Evolutionary conservation across 1,139 yeast species (phyloP), one percentile per base, ranked within the genome.

Genomic region (Magnusiomyces paraingens): DNA sequence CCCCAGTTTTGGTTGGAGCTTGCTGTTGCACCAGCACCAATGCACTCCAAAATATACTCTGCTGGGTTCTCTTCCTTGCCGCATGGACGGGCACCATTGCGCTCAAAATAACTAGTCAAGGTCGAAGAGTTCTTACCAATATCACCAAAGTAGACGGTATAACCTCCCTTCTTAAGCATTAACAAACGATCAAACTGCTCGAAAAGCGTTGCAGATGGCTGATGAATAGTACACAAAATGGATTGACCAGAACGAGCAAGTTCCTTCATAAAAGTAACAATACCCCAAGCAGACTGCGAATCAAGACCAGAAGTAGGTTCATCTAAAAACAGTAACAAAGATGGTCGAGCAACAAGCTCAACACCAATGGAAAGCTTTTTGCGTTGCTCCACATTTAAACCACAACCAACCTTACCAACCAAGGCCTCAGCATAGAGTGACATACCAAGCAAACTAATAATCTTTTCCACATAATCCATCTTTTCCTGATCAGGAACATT

Each of bases 311-410:
- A 79, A 32, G 83, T 79, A 44, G 83, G 83, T 64, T 79, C 82
- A 67, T 79, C 83, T 59, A 79, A 70, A 62, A 79, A 79, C 54
- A 88, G 73, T 57, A 88, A 72, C 52, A 88, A 73, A 58, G 84
- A 81, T 2, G 96, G 95, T 66, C 84, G 87, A n/a, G 95, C 94
- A 42, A 86, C 93, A 57, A 88, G 73, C 65, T 88, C 95, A 55
- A 88, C 93, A 59, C 94, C 90, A 66, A 85, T 83, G n/a, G 93
- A 84, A 61, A 86, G 74, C 67, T 91, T 81, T 74, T 86, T 86
- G 64, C 94, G 80, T 70, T 86, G 93, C 69, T 86, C 94, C 58
- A 85, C 93, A 65, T 85, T 86, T 61, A 86, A 72, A 60, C 83
- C 83, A 20, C 63, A 61, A 69, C 93, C 93, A 47, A 85, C 80